Conservation (phyloP, 371 early-diverging fungal genomes). For the Syncephalastrum monosporum region DNA sequence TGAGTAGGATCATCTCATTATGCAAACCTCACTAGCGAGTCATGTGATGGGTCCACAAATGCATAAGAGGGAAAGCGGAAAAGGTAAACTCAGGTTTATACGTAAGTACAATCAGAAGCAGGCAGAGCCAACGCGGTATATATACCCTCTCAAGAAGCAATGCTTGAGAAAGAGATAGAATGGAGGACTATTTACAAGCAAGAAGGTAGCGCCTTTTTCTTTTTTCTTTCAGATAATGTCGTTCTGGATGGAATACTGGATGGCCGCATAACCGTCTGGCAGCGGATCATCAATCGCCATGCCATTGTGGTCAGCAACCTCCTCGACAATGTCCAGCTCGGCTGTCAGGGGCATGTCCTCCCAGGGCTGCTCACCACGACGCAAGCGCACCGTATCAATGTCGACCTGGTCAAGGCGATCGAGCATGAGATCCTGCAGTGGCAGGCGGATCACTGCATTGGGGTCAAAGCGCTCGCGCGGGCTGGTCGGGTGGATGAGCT, state of each 20-base stretch:
- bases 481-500: conserved; percentile 11
- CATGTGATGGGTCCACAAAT: no score
- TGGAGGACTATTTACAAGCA: conserved; percentile 2
- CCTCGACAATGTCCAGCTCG: neutral
- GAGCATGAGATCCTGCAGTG: conserved; percentile 5
- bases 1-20: no score
- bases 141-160: neutral
- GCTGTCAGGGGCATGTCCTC: neutral
- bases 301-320: neutral
- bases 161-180: neutral
- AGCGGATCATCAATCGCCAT: neutral
- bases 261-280: neutral
- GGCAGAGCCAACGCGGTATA: neutral
- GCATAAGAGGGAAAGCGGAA: no score
- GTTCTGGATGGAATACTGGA: no score
- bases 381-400: neutral
- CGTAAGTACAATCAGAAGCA: neutral
- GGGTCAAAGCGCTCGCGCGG: neutral
- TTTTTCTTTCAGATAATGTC: no score
- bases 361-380: neutral
- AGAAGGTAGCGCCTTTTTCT: neutral
- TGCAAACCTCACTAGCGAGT: no score
- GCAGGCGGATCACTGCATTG: neutral
- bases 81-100: no score
- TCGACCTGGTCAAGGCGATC: conserved; percentile 11